Percentiles rank a stretch among this genome's conserved stretches.
Conservation (phyloP, 140 eudicot species). For the Stevia rebaudiana region DNA sequence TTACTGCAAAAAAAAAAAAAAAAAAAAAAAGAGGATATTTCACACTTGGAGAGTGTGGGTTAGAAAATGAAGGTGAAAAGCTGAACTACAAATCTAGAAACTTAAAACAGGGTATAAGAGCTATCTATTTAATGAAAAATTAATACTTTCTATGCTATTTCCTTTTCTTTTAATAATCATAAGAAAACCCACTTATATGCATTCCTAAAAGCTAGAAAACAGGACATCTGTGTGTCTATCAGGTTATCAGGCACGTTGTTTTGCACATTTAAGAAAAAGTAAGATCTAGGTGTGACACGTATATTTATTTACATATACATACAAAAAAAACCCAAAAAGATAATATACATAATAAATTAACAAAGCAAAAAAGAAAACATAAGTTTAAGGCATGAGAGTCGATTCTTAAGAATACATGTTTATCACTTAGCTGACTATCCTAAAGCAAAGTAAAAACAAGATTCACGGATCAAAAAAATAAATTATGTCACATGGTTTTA, state of each 20-base stretch:
- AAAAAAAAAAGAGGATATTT: constrained; percentile 2
- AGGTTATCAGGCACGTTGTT: constrained; percentile 3
- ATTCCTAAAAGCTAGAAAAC: constrained; percentile 6
- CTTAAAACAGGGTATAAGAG: background rate
- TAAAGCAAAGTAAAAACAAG: constrained; percentile 1
- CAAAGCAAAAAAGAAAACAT: background rate
- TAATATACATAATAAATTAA: background rate
- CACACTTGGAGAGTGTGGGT: constrained; percentile 35
- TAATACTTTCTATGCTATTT: background rate
- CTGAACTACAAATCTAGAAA: constrained; percentile 11
- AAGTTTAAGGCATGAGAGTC: background rate
- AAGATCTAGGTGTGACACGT: background rate
- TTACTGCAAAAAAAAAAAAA: constrained; percentile 28
- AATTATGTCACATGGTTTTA: background rate
- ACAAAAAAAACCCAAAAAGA: background rate
- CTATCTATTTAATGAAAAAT: background rate
- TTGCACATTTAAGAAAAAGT: background rate
- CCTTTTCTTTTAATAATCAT: background rate
- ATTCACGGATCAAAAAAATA: background rate
- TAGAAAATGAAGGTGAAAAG: constrained; percentile 17
- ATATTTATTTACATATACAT: background rate
- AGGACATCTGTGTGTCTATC: background rate
- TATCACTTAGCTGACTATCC: background rate
- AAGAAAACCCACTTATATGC: constrained; percentile 3
- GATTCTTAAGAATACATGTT: background rate